Base-by-base conservation (phyloP, 75 land plant genomes). In the Cryptomeria japonica region DNA sequence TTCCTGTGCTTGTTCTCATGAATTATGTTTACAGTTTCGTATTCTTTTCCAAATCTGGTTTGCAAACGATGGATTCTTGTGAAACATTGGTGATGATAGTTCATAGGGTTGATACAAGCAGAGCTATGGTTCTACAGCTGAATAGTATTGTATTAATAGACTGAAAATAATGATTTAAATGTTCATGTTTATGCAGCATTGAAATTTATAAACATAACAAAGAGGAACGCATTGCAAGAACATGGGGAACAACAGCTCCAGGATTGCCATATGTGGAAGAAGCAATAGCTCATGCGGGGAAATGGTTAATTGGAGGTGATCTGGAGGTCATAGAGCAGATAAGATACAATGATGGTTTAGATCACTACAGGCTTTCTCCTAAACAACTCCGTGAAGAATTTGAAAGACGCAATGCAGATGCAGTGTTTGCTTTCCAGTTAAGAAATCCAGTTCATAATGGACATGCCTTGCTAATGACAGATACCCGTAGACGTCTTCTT, bases 371-470 rank as follows among this genome's bases (percentile, higher is more conserved):
- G 86, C 96, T 98, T 58, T 98, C 99, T 37, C 99, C 99, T 18
- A 88, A 91, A 31, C 91, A 96, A 87, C 94, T 98, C 22, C 91
- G 99, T 31, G 87, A 93, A 25, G 99, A 96, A 85, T 98, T 98
- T 88, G 97, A 95, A 83, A 94, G 68, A 87, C 95, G 97, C 38
- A 85, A 94, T 70, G 99, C 99, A 15, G 99, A 98, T 92, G 99
- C 99, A 15, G 97, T 98, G 47, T 98, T 98, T 89, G 99, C 99
- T 49, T 98, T 97, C 87, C 99, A 98, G 90, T 85, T 97, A 38
- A 95, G 99, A 32, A 98, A 98, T 83, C 99, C 99, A 86, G 96
- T 98, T 7, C 99, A 98, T 87, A 98, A 98, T 92, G 99, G 99
- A 2, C 99, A 98, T 93, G 99, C 99, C 19, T 87, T 98, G 76